phyloP scores from a whole-genome alignment of 2,329 filamentous ascomycete species.

The Diplodia scrobiculata region DNA sequence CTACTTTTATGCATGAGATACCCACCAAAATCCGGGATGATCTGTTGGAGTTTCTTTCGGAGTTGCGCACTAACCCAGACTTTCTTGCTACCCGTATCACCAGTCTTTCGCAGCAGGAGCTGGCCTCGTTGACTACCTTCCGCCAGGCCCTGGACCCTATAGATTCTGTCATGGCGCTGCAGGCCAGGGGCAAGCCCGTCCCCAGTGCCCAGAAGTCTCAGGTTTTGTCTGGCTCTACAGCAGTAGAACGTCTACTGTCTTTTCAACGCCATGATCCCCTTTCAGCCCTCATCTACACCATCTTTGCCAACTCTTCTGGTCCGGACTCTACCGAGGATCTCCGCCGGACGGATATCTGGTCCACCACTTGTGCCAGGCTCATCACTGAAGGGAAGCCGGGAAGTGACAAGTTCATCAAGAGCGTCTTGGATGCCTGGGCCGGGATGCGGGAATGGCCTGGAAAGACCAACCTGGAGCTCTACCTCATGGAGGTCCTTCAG shows the following conservation, averaged over 20 bases:
- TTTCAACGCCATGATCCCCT: slow-evolving; percentile 88
- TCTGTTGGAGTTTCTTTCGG: slow-evolving; percentile 75
- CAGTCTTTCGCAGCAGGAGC: slow-evolving; percentile 72
- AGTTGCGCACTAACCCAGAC: slow-evolving; percentile 81
- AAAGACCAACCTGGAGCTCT: slow-evolving; percentile 86
- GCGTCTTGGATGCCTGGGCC: slow-evolving; percentile 85
- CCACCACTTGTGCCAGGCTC: slow-evolving; percentile 79
- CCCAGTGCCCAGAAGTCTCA: slow-evolving; percentile 51
- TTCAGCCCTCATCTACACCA: slow-evolving; percentile 80
- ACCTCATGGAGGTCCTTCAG: slow-evolving; percentile 90
- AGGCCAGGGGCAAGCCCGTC: slow-evolving; percentile 55
- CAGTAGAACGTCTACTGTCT: slow-evolving; percentile 80
- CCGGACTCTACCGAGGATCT: slow-evolving; percentile 79
- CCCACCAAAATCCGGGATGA: slow-evolving; percentile 73
- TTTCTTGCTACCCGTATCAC: slow-evolving; percentile 83
- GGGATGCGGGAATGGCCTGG: slow-evolving; percentile 87
- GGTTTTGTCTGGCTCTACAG: slow-evolving; percentile 57
- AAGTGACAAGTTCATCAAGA: slow-evolving; percentile 77
- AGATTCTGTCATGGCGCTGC: slow-evolving; percentile 78
- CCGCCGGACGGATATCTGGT: slow-evolving; percentile 82
- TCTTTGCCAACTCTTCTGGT: slow-evolving; percentile 83
- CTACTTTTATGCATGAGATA: slow-evolving; percentile 65
- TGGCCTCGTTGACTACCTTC: slow-evolving; percentile 74
- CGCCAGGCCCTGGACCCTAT: slow-evolving; percentile 77
- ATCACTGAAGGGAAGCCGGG: slow-evolving; percentile 75